Evolutionary conservation across 495 filamentous ascomycete genomes (phyloP).

Genomic region (Penicillium samsonianum): DNA sequence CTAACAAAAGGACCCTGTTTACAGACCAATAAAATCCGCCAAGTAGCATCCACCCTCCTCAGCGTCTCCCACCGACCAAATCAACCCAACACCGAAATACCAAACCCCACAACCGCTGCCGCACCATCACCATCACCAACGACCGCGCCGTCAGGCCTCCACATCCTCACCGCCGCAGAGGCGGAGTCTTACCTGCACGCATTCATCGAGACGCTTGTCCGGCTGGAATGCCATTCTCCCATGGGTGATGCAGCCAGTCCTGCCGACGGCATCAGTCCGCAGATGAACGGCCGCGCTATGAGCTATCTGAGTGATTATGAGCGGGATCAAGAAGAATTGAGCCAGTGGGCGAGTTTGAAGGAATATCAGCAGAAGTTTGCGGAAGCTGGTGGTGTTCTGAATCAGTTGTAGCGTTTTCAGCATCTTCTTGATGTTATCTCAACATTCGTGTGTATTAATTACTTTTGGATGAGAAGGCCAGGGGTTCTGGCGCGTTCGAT

Average conservation of each 20-base stretch:
- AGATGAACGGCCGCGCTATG: constrained; percentile 37
- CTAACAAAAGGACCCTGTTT: background rate
- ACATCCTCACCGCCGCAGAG: constrained; percentile 41
- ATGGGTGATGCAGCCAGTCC: constrained; percentile 16
- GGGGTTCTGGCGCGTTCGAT: background rate
- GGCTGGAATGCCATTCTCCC: constrained; percentile 55
- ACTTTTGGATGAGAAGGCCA: background rate
- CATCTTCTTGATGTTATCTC: background rate
- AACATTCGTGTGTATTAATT: background rate
- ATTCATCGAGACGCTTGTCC: constrained; percentile 70
- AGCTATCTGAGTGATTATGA: constrained; percentile 49
- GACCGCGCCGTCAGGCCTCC: constrained; percentile 26
- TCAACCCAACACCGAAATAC: constrained; percentile 14
- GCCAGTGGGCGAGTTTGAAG: constrained; percentile 71
- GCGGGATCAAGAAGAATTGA: constrained; percentile 71
- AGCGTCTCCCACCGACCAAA: constrained; percentile 49
- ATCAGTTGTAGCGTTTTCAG: constrained; percentile 25
- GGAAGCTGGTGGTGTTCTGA: constrained; percentile 59
- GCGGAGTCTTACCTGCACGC: constrained; percentile 65
- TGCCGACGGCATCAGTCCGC: constrained; percentile 26
- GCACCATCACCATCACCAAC: constrained; percentile 11
- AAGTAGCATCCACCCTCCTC: constrained; percentile 74
- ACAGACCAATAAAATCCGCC: constrained; percentile 66
- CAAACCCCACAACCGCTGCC: constrained; percentile 13
- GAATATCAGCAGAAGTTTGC: constrained; percentile 71